phyloP scores from a whole-genome alignment of 2,329 filamentous ascomycete genomes.

The Aspergillus fischeri region DNA sequence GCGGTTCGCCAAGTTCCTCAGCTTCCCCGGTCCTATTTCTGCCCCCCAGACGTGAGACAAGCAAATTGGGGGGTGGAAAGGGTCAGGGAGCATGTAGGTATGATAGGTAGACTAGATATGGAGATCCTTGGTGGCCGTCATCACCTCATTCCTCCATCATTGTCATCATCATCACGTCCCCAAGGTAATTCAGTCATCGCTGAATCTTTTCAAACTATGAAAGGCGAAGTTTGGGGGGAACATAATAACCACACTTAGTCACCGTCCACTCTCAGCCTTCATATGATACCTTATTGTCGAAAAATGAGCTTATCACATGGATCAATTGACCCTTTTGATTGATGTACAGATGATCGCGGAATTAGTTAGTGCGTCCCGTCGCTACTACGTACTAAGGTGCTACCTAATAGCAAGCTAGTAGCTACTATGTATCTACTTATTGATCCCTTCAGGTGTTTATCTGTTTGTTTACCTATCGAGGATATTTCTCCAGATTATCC shows the following conservation, averaged over 20 bases:
- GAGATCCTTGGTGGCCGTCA: conserved; percentile 1
- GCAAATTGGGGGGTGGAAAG: not conserved
- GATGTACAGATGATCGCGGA: conserved; percentile 4
- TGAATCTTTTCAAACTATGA: not conserved
- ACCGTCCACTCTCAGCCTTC: not conserved
- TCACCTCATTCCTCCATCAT: conserved; percentile 4
- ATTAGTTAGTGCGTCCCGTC: not conserved
- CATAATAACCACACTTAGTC: not conserved
- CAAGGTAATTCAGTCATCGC: not conserved
- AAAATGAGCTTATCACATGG: not conserved
- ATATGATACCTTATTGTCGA: not conserved
- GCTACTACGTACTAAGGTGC: not conserved
- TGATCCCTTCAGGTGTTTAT: not conserved
- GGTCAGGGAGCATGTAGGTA: not conserved
- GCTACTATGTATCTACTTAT: not conserved
- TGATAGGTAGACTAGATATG: not conserved
- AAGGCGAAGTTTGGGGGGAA: no score
- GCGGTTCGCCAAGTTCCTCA: conserved; percentile 11
- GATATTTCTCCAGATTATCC: conserved; percentile 18
- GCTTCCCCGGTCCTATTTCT: conserved; percentile 16
- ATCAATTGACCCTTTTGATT: not conserved
- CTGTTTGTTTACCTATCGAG: conserved; percentile 1
- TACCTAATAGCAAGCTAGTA: not conserved
- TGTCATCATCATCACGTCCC: not conserved
- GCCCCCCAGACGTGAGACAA: not conserved